Conservation (phyloP, 306 rosid species). For the Aeschynomene evenia region DNA sequence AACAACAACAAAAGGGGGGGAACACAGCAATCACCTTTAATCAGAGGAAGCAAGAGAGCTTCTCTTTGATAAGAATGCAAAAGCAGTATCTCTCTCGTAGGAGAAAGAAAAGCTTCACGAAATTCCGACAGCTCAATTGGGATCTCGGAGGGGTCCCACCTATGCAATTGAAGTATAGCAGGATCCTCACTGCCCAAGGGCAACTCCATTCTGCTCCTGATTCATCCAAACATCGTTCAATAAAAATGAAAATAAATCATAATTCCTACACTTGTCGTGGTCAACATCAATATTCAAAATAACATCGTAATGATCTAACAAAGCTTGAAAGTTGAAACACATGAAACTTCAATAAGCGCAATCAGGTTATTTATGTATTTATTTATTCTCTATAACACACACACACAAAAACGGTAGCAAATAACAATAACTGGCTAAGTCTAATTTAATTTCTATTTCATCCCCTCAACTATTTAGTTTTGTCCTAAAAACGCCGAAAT, state of each 20-base stretch:
- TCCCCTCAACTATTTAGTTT: not conserved
- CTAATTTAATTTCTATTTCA: not conserved
- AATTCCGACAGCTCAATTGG: constrained; percentile 63
- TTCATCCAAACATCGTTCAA: constrained; percentile 30
- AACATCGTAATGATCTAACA: constrained; percentile 17
- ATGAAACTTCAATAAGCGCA: not conserved
- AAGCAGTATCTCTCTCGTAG: constrained; percentile 65
- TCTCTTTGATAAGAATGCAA: constrained; percentile 65
- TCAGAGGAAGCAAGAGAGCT: constrained; percentile 81
- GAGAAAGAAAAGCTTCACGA: constrained; percentile 84
- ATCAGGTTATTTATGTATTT: not conserved
- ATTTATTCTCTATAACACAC: not conserved
- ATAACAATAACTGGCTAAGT: not conserved
- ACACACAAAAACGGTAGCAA: too few species aligned
- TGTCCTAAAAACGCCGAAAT: not conserved
- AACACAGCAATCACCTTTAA: constrained; percentile 43
- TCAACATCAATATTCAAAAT: constrained; percentile 4
- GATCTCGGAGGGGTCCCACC: constrained; percentile 63
- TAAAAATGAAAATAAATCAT: not conserved
- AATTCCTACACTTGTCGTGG: not conserved
- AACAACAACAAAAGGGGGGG: not conserved
- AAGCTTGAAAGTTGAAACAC: constrained; percentile 23
- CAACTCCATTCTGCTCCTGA: constrained; percentile 56
- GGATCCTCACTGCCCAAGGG: constrained; percentile 51
- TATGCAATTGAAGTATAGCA: constrained; percentile 69